Evolutionary conservation across 768 basidiomycete species (phyloP).

Genomic region (Trametes punicea): DNA sequence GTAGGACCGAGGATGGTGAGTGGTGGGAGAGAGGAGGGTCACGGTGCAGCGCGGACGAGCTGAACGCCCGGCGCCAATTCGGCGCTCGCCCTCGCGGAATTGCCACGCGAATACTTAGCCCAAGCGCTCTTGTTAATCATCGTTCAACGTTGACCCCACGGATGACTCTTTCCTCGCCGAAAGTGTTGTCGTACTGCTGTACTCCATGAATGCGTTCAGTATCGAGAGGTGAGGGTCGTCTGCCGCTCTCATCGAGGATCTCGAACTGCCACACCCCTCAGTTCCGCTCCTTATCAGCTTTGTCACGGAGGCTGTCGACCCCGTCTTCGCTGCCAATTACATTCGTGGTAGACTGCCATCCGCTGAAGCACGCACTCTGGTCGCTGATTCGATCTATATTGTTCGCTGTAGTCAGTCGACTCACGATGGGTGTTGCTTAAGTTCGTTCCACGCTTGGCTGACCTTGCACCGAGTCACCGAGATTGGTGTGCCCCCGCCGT

Average conservation of each 20-base stretch:
- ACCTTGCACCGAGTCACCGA: not conserved
- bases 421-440: not conserved
- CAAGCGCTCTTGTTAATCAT: too few species aligned
- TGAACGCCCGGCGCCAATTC: too few species aligned
- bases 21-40: conserved; percentile 6
- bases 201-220: too few species aligned
- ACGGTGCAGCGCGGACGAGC: not conserved
- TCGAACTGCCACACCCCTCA: not conserved
- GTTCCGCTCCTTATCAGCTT: not conserved
- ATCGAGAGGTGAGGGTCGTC: too few species aligned
- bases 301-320: not conserved
- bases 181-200: too few species aligned
- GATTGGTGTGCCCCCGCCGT: not conserved
- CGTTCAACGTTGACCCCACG: too few species aligned
- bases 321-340: not conserved
- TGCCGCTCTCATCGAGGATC: not conserved
- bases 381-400: not conserved
- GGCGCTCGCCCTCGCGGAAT: too few species aligned
- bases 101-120: too few species aligned
- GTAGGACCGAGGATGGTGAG: not conserved
- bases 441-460: not conserved
- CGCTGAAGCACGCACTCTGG: not conserved
- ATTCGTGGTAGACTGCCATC: not conserved
- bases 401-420: not conserved
- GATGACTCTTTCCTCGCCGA: too few species aligned